Evolutionary conservation across 495 filamentous ascomycete species (phyloP), one percentile per base, ranked within the genome.

Genomic region (Talaromyces wortmannii): DNA sequence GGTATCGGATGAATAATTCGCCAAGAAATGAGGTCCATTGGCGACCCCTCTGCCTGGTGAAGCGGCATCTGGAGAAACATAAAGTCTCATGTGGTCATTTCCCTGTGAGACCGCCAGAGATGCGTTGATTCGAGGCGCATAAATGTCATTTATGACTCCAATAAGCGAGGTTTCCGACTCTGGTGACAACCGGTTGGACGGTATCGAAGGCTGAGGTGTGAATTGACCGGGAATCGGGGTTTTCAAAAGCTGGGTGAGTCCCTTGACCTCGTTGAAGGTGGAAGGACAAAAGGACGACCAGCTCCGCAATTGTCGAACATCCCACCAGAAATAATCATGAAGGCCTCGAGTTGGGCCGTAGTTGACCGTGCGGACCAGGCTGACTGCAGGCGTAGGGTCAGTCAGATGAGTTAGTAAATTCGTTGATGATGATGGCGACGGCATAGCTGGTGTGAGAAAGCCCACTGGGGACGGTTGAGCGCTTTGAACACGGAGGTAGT

Each of bases 271-370:
- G 58, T 82, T 77, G 68, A 97, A 88, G 50, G 86, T 85, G 46
- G 71, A 63, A 23, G 90, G 70, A 51, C 79, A 87, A 78, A 96
- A 96, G 56, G 82, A 78, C 45, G 77, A 78, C 91, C 91, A 97
- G 58, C 82, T 78, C 48, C 87, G 84, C 57, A 96, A 75, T 61
- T 95, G 91, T 49, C 91, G 88, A 53, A 96, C 80, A 59, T 97
- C 91, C 88, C 88, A 97, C 91, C 91, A 97, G 65, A 90, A 92
- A 65, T 95, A 87, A 62, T 85, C 85, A 63, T 88, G 83, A 61
- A 85, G 67, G 45, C 85, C 85, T 42, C 90, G 83, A 29, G 82
- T 79, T 18, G 81, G 78, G 8, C 83, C 77, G 65, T 88, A 82
- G 59, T 84, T 89, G 61, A 92, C 81, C 53, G 85, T 88, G 59